Conservation (phyloP, 208 protist genomes). For the Trypanosoma brucei region DNA sequence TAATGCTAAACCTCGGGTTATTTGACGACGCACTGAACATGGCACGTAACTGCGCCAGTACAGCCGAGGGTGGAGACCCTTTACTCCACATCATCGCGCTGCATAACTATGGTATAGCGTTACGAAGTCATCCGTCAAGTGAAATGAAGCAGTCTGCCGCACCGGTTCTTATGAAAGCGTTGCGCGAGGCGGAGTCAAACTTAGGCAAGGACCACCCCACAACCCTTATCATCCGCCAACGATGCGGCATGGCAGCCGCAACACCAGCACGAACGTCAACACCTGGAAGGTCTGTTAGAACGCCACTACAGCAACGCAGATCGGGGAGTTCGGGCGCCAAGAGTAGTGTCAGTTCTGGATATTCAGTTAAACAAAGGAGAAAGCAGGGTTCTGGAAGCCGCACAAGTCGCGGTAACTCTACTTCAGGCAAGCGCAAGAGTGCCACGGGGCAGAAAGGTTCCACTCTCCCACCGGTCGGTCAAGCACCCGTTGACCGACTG, state of each 20-base stretch:
- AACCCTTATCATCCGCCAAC: constrained; percentile 58
- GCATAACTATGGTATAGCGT: constrained; percentile 76
- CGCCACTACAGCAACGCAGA: too few relatives aligned
- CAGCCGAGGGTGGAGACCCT: constrained; percentile 47
- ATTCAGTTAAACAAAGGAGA: too few relatives aligned
- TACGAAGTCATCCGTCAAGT: constrained; percentile 49
- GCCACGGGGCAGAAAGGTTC: too few relatives aligned
- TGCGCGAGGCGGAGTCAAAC: constrained; percentile 49
- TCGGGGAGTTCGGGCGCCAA: too few relatives aligned
- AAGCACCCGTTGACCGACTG: too few relatives aligned
- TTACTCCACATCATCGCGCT: constrained; percentile 73
- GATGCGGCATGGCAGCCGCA: constrained; percentile 40
- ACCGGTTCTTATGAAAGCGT: constrained; percentile 65
- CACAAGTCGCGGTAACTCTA: too few relatives aligned
- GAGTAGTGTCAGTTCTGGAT: too few relatives aligned
- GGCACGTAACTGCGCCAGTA: constrained; percentile 52
- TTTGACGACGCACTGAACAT: constrained; percentile 56
- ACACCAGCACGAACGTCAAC: not conserved
- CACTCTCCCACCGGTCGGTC: too few relatives aligned
- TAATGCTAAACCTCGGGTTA: constrained; percentile 50
- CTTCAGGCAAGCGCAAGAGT: too few relatives aligned
- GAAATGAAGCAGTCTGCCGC: constrained; percentile 41
- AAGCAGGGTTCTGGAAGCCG: too few relatives aligned
- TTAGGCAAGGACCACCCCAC: constrained; percentile 64
- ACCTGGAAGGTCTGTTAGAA: not conserved